These are phyloP conservation scores for Ascochyta lentis DNA, from an alignment of 2,329 filamentous ascomycete genomes.

Conservation along the genomic window DNA sequence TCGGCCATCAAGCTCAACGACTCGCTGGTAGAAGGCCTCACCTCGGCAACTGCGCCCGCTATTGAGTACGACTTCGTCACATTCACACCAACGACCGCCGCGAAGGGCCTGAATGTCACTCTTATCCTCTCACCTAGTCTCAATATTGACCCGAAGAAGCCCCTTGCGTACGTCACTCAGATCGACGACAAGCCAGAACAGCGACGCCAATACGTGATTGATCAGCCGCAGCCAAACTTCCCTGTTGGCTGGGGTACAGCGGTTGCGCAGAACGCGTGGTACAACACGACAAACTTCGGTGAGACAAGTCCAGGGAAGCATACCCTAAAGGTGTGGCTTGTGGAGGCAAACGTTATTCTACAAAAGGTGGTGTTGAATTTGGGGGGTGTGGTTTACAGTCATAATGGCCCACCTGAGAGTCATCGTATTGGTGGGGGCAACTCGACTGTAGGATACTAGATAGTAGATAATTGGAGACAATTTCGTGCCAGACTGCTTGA, in stretches of 20 bases:
- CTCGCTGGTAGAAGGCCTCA: constrained; percentile 36
- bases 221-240: constrained; percentile 50
- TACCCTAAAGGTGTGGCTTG: constrained; percentile 54
- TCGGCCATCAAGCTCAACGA: constrained; percentile 44
- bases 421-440: constrained; percentile 37
- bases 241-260: constrained; percentile 59
- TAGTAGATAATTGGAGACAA: not conserved
- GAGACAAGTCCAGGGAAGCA: constrained; percentile 47
- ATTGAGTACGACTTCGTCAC: constrained; percentile 49
- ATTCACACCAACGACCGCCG: constrained; percentile 40
- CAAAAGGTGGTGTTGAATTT: constrained; percentile 48
- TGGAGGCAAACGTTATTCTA: constrained; percentile 53
- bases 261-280: constrained; percentile 61
- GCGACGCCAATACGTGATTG: constrained; percentile 52
- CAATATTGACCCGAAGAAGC: constrained; percentile 59
- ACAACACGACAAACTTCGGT: constrained; percentile 51
- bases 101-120: constrained; percentile 47
- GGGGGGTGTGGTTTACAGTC: constrained; percentile 40
- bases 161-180: constrained; percentile 59
- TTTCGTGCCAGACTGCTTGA: not conserved
- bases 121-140: constrained; percentile 54
- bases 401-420: constrained; percentile 50
- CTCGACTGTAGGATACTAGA: constrained; percentile 3
- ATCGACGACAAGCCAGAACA: constrained; percentile 52
- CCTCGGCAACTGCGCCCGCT: constrained; percentile 34